Conservation (phyloP, 2,329 filamentous ascomycete genomes). For the Phialocephala sp. region DNA sequence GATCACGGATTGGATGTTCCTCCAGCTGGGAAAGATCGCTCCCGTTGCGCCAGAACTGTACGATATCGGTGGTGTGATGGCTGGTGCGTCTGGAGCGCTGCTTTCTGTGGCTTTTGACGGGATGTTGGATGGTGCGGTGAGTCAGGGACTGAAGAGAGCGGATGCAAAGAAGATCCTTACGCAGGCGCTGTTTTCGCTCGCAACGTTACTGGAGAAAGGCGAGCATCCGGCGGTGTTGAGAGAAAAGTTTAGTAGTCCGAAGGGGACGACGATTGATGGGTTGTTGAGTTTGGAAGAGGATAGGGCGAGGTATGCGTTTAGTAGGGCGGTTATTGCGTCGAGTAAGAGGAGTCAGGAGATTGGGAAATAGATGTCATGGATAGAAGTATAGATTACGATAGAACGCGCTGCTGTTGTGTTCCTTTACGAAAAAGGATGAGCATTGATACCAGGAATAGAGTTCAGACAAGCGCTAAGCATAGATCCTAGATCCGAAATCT, state of each 20-base stretch:
- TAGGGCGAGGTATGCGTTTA: constrained; percentile 68
- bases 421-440: neutral
- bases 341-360: constrained; percentile 52
- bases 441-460: neutral
- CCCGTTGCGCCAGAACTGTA: constrained; percentile 70
- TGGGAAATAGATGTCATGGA: constrained; percentile 18
- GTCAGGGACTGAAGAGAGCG: constrained; percentile 74
- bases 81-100: constrained; percentile 77
- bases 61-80: constrained; percentile 76
- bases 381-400: too few relatives aligned
- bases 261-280: constrained; percentile 79
- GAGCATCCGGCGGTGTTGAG: constrained; percentile 77
- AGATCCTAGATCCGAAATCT: neutral
- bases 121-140: constrained; percentile 77
- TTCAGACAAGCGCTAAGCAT: neutral
- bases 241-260: constrained; percentile 77
- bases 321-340: constrained; percentile 71
- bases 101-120: constrained; percentile 78
- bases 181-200: constrained; percentile 68
- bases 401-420: too few relatives aligned
- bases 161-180: constrained; percentile 80
- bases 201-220: constrained; percentile 59
- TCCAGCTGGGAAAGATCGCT: constrained; percentile 72
- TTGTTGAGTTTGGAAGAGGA: constrained; percentile 77
- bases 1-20: constrained; percentile 79